These are phyloP conservation scores for Cutaneotrichosporon spelunceum DNA, from an alignment of 1,284 basidiomycete species.

Conservation along the genomic window DNA sequence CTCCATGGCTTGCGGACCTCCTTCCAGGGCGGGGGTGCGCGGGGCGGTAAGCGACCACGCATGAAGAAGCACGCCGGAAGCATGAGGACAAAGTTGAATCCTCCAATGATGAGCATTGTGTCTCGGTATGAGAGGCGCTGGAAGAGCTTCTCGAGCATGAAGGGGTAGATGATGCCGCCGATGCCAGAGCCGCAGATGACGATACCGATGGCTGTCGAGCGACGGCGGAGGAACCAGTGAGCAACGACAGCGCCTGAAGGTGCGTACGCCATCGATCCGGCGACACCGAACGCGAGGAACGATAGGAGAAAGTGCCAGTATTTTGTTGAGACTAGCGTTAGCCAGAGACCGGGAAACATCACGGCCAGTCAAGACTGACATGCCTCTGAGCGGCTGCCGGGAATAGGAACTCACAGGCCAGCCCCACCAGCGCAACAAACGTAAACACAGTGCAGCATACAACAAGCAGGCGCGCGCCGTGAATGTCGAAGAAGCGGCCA, in stretches of 20 bases:
- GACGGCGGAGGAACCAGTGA: slow-evolving; percentile 46
- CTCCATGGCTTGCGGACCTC: slow-evolving; percentile 18
- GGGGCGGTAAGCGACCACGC: slow-evolving; percentile 27
- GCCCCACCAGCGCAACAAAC: slow-evolving; percentile 33
- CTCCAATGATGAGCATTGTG: slow-evolving; percentile 28
- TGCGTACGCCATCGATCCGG: slow-evolving; percentile 40
- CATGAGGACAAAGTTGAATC: slow-evolving; percentile 27
- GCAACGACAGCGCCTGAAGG: slow-evolving; percentile 44
- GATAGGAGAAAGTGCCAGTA: slow-evolving; percentile 49
- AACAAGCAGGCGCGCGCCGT: slow-evolving; percentile 25
- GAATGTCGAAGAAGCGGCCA: slow-evolving; percentile 29
- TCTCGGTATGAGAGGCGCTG: slow-evolving; percentile 27
- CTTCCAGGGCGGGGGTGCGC: slow-evolving; percentile 18
- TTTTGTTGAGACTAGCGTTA: slow-evolving; percentile 35
- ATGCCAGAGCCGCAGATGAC: slow-evolving; percentile 44
- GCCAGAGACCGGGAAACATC: too few species aligned
- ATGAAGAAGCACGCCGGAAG: slow-evolving; percentile 28
- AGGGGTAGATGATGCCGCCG: slow-evolving; percentile 48
- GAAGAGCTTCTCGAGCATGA: slow-evolving; percentile 41
- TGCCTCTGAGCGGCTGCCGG: slow-evolving; percentile 2
- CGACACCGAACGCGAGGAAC: slow-evolving; percentile 39
- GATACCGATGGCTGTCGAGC: slow-evolving; percentile 44
- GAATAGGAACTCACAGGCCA: slow-evolving; percentile 39
- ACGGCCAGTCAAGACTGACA: neutral
- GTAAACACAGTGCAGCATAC: slow-evolving; percentile 29